Base-by-base conservation (phyloP, 352 stramenopile species). In the Globisporangium rhizosaccharum region DNA sequence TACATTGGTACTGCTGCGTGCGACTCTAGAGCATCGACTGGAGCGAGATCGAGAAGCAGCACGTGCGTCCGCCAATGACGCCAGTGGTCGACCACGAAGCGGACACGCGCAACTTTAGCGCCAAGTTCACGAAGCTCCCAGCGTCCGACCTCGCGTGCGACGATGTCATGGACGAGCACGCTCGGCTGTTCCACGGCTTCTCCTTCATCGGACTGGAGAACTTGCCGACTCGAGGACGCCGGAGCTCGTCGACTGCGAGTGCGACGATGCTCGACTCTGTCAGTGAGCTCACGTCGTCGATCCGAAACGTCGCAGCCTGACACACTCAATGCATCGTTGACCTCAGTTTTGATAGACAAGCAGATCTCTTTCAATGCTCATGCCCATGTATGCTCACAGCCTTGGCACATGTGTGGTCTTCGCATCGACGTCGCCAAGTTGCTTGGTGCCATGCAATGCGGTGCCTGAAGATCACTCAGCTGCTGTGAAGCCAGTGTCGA, bases 81-180 rank as follows among this genome's bases (percentile, higher is more conserved):
- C 92, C 96, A 15, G 81, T 67, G 14, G 86, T 99, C 39, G 72
- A 83, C 36, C 76, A 89, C 61, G 90, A 97, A 58, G 70, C 86
- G 1, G 96, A 98, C 70, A 94, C 96, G 25, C 79, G 82, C 46
- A 92, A 99, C 83, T 98, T 99, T 72, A 90, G 98, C 71, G 72
- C 86, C 52, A 92, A 97, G 62, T 98, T 94, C 57, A 97, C 84
- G 5, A 72, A 71, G 33, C 71, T 92, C 63, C 67, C 85, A 12
- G 63, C 78, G 17, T 71, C 68, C n/a, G 79, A 93, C 51, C 68
- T 93, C 6, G 57, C 67, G 10, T 89, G 78, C 61, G 81, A 88
- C 41, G 71, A 68, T 11, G 58, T 84, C 26, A 56, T 72, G 18
- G 75, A 82, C 12, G 82, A 87, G 52, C 70, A 68, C 41, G 63